These are phyloP conservation scores for Albophoma yamanashiensis DNA, from an alignment of 2,329 filamentous ascomycete genomes.

Conservation along the genomic window DNA sequence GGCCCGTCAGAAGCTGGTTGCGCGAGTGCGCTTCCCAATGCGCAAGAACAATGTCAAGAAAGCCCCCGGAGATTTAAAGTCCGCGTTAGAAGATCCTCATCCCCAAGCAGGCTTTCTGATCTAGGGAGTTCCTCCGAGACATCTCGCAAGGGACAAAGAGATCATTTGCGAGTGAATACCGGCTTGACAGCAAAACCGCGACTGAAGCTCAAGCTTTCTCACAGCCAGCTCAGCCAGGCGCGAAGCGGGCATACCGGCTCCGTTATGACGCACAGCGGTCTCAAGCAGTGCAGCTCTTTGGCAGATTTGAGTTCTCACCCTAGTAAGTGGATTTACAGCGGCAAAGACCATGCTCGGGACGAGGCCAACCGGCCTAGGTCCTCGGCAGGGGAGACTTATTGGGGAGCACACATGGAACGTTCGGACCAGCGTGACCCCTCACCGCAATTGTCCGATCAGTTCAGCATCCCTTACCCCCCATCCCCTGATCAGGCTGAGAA, in stretches of 20 bases:
- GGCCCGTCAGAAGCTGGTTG: background rate
- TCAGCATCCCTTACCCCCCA: constrained; percentile 22
- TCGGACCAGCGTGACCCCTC: constrained; percentile 6
- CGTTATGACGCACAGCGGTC: constrained; percentile 10
- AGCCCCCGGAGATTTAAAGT: constrained; percentile 17
- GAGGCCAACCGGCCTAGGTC: background rate
- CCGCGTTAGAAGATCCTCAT: constrained; percentile 12
- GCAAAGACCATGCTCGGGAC: background rate
- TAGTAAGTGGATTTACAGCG: constrained; percentile 2
- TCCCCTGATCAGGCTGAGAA: constrained; percentile 7
- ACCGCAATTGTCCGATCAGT: constrained; percentile 19
- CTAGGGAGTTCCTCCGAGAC: background rate
- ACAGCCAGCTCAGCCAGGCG: constrained; percentile 14
- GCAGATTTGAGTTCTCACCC: constrained; percentile 15
- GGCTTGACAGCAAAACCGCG: constrained; percentile 12
- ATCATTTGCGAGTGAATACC: constrained; percentile 2
- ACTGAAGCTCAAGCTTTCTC: constrained; percentile 23
- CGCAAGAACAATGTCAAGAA: background rate
- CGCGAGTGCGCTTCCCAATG: background rate
- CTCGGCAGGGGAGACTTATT: background rate
- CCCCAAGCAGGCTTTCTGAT: constrained; percentile 1
- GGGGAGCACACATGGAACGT: constrained; percentile 5
- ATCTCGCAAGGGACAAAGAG: background rate
- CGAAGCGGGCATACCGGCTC: constrained; percentile 5
- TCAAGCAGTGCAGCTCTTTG: constrained; percentile 22